Conservation (phyloP, 2,329 filamentous ascomycete genomes). For the Blumeriella jaapii region DNA sequence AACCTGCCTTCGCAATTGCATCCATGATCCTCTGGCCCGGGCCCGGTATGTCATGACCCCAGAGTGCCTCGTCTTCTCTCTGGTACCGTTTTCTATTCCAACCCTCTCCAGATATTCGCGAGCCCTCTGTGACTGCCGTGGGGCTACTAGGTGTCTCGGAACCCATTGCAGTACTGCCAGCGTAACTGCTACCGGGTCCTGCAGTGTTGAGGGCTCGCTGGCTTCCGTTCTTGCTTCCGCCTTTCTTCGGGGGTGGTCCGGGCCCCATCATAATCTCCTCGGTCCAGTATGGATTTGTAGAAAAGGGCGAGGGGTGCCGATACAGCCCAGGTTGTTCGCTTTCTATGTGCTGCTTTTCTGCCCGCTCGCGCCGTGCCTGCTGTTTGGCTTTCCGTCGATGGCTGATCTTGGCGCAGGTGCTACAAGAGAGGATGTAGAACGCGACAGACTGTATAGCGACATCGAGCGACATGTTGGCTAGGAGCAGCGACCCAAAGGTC, state of each 20-base stretch:
- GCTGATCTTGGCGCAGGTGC: slow-evolving; percentile 62
- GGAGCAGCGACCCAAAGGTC: not conserved
- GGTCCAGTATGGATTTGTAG: slow-evolving; percentile 79
- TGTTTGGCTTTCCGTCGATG: slow-evolving; percentile 59
- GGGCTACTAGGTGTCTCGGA: slow-evolving; percentile 31
- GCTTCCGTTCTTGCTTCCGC: slow-evolving; percentile 42
- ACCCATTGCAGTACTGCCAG: slow-evolving; percentile 27
- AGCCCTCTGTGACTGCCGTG: slow-evolving; percentile 36
- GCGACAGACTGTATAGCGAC: slow-evolving; percentile 61
- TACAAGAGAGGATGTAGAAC: slow-evolving; percentile 69
- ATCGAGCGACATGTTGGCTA: slow-evolving; percentile 37
- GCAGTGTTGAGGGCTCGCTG: slow-evolving; percentile 48
- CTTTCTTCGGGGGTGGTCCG: slow-evolving; percentile 52
- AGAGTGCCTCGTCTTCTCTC: slow-evolving; percentile 77
- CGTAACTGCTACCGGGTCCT: slow-evolving; percentile 41
- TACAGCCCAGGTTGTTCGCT: slow-evolving; percentile 63
- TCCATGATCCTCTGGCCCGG: slow-evolving; percentile 40
- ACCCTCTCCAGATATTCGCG: slow-evolving; percentile 37
- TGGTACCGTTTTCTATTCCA: slow-evolving; percentile 77
- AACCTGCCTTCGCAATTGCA: slow-evolving; percentile 38
- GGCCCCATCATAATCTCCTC: slow-evolving; percentile 81
- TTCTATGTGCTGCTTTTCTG: slow-evolving; percentile 52
- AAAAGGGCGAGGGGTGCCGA: slow-evolving; percentile 69
- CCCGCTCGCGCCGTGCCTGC: slow-evolving; percentile 56
- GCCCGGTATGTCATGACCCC: slow-evolving; percentile 50